Evolutionary conservation across 352 stramenopile species (phyloP).

Genomic region (Phytophthora pinifolia): DNA sequence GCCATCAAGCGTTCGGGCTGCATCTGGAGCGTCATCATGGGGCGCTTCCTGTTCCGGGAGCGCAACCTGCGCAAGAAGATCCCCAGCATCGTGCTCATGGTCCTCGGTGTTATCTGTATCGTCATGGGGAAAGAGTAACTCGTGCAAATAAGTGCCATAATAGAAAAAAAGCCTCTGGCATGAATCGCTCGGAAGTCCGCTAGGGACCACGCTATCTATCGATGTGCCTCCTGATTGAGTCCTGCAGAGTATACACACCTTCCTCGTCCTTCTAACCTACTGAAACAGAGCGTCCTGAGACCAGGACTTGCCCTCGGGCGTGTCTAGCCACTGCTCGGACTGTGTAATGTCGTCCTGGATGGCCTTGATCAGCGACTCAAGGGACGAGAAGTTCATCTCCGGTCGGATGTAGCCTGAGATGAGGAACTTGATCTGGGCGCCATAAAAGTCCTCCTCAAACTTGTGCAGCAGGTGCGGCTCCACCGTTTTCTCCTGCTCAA

Average conservation of each 20-base stretch:
- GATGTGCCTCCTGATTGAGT: background rate
- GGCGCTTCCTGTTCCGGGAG: constrained; percentile 73
- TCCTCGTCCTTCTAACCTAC: constrained; percentile 17
- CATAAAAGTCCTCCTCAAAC: constrained; percentile 96
- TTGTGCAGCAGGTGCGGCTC: constrained; percentile 95
- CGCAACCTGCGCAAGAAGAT: constrained; percentile 77
- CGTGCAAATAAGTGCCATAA: constrained; percentile 15
- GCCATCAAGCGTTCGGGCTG: constrained; percentile 84
- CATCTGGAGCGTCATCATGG: constrained; percentile 82
- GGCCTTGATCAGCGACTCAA: constrained; percentile 91
- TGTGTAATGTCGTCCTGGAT: constrained; percentile 89
- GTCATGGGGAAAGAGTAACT: constrained; percentile 65
- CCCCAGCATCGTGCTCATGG: constrained; percentile 81
- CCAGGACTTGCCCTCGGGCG: constrained; percentile 52
- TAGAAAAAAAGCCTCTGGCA: constrained; percentile 14
- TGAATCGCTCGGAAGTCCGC: constrained; percentile 6
- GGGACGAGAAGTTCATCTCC: constrained; percentile 93
- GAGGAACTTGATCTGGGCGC: constrained; percentile 91
- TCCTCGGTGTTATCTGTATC: constrained; percentile 77
- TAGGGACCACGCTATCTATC: constrained; percentile 15
- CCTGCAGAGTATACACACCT: constrained; percentile 4
- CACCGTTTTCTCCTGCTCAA: constrained; percentile 92
- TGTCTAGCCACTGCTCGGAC: constrained; percentile 69
- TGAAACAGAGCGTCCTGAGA: constrained; percentile 47
- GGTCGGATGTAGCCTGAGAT: constrained; percentile 93